Base-by-base conservation (phyloP, 352 stramenopile species). In the Achlya hypogyna region DNA sequence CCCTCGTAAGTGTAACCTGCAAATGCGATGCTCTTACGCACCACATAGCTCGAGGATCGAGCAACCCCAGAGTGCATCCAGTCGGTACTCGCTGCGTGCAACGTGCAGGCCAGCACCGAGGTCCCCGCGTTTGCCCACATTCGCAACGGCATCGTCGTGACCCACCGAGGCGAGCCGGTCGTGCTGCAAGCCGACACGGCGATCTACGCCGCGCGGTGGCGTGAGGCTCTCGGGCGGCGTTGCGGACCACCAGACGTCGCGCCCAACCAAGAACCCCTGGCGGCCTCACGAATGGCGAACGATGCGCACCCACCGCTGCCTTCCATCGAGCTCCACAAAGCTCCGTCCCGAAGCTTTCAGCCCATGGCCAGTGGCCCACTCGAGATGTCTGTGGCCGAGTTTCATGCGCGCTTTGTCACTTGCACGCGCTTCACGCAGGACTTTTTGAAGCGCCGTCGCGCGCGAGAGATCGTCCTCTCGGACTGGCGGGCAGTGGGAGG, bases 151-250 rank as follows among this genome's bases (percentile, higher is more conserved):
- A 3, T 56, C 8, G 16, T 10, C 49, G 10, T 56, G 2, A 56
- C 49, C 14, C 25, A 2, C 12, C 2, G 12, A n/a, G n/a, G 31
- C 31, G 1, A 56, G 1, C 49, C 10, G 10, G 25, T 56, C 12
- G 10, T 56, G 20, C n/a, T 56, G 25, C 49, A 56, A 56, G 49
- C 49, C 31, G 49, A 56, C 49, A 56, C 49, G 25, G 49, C 49
- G 31, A 12, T 10, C 25, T 16, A 22, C 31, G 12, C 14, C 25
- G 2, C 2, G 2, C 31, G 16, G 3, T 56, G 49, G 49, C 25
- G 16, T 16, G 25, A 31, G 25, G 25, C 49, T 12, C 31, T 56
- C 2, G n/a, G n/a, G n/a, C n/a, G n/a, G n/a, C n/a, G n/a, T n/a
- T n/a, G 20, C 25, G 25, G 49, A 10, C 25, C 14, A 3, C 10